Evolutionary conservation across 2,329 filamentous ascomycete genomes (phyloP).

Genomic region (Exophiala mesophila): DNA sequence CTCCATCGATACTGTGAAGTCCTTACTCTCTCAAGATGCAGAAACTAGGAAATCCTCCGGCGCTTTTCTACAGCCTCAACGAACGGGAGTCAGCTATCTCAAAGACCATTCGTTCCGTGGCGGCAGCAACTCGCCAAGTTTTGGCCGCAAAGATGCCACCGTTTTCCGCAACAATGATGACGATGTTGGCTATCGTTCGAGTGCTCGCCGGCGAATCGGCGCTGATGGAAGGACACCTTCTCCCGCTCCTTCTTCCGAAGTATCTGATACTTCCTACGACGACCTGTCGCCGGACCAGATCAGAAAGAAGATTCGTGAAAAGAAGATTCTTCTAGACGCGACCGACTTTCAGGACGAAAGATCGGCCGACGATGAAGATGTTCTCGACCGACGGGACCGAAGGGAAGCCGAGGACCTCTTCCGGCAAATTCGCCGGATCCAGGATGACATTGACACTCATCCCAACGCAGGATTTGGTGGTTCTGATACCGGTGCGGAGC

Average conservation of each 20-base stretch:
- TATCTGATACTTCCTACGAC: conserved; percentile 62
- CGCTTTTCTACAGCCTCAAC: conserved; percentile 84
- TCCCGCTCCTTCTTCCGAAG: conserved; percentile 66
- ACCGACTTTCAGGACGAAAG: conserved; percentile 96
- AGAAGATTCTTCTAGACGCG: conserved; percentile 88
- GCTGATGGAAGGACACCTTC: conserved; percentile 68
- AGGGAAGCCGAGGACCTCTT: conserved; percentile 93
- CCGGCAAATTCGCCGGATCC: conserved; percentile 80
- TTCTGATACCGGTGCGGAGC: conserved; percentile 81
- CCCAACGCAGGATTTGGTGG: conserved; percentile 68
- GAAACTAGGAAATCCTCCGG: conserved; percentile 84
- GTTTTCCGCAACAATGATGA: conserved; percentile 97
- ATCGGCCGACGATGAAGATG: conserved; percentile 82
- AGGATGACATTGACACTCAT: conserved; percentile 91
- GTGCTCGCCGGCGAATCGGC: conserved; percentile 79
- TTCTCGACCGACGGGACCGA: conserved; percentile 81
- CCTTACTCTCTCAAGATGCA: conserved; percentile 80
- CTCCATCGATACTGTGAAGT: conserved; percentile 90
- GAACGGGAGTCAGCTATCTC: conserved; percentile 95
- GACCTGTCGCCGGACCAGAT: conserved; percentile 83
- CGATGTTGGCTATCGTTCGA: conserved; percentile 86
- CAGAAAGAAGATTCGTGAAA: conserved; percentile 87
- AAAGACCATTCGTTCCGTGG: conserved; percentile 90
- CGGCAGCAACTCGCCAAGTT: conserved; percentile 51
- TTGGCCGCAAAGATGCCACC: conserved; percentile 83